A percentile compares a stretch with the other conserved stretches of the same genome.
These are phyloP conservation scores for Teunomyces lycoperdinae DNA, from an alignment of 805 yeast species.

Conservation along the genomic window DNA sequence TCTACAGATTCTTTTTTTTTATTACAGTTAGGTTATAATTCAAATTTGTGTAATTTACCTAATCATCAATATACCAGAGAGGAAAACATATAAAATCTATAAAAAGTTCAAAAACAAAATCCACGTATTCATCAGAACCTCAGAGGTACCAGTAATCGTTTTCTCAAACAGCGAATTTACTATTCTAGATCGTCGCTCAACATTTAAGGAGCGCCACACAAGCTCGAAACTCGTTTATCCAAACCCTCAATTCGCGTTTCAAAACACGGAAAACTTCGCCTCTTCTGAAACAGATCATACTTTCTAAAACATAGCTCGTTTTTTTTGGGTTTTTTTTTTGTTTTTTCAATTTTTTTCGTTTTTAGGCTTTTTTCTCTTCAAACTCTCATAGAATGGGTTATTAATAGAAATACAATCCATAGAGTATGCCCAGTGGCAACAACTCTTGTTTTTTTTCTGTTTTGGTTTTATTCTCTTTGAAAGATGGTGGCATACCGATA, in stretches of 20 bases:
- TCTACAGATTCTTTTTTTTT: background rate
- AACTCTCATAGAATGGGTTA: background rate
- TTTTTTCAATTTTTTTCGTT: conserved; percentile 2
- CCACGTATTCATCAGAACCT: background rate
- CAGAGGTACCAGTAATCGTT: background rate
- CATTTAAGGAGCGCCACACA: conserved; percentile 10
- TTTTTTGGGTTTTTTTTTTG: conserved; percentile 11
- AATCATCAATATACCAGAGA: background rate
- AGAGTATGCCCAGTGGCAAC: background rate
- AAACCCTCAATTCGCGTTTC: background rate
- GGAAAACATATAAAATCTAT: background rate
- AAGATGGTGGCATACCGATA: background rate
- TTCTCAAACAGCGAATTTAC: background rate
- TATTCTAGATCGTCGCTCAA: conserved; percentile 5
- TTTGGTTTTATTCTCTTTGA: conserved; percentile 4
- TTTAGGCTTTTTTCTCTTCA: background rate
- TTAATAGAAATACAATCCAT: background rate
- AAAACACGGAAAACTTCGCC: background rate
- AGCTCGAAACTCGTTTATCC: background rate
- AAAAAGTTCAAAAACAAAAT: background rate
- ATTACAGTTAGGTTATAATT: background rate
- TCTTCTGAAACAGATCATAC: background rate
- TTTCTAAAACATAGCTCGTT: conserved; percentile 12
- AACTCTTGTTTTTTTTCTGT: background rate
- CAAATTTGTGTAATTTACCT: background rate